These are phyloP conservation scores for Fraxinus latifolia DNA, from an alignment of 305 asterid species.

Conservation along the genomic window DNA sequence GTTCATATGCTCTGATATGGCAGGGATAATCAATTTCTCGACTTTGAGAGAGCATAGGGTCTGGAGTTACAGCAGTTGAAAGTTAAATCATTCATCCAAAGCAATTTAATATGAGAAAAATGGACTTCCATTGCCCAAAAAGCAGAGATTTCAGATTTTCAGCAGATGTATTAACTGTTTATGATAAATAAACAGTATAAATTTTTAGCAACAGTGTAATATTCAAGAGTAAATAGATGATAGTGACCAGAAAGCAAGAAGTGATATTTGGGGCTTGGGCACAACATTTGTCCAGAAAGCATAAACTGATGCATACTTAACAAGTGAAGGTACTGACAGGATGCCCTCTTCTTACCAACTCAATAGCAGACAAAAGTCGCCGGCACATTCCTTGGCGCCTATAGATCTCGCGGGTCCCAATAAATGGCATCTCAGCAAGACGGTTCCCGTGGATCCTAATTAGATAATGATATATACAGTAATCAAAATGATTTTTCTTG, in stretches of 20 bases:
- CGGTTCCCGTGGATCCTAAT: slow-evolving; percentile 77
- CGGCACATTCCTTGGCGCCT: slow-evolving; percentile 99
- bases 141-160: not conserved
- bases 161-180: not conserved
- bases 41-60: slow-evolving; percentile 67
- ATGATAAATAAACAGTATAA: not conserved
- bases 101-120: not conserved
- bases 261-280: slow-evolving; percentile 8
- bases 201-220: not conserved
- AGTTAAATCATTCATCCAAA: slow-evolving; percentile 16
- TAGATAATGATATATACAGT: slow-evolving; percentile 19
- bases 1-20: slow-evolving; percentile 81
- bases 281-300: slow-evolving; percentile 10
- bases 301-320: slow-evolving; percentile 5
- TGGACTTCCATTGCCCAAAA: not conserved
- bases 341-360: slow-evolving; percentile 47
- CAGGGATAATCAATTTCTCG: slow-evolving; percentile 79
- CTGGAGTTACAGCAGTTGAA: slow-evolving; percentile 38
- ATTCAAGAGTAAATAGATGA: slow-evolving; percentile 17
- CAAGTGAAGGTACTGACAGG: not conserved
- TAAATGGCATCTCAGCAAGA: slow-evolving; percentile 99
- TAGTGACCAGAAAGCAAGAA: slow-evolving; percentile 10
- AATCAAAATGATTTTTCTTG: slow-evolving; percentile 19
- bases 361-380: slow-evolving; percentile 75
- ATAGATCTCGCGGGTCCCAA: slow-evolving; percentile 82